phyloP scores from a whole-genome alignment of 805 yeast genomes.

The Lachancea lanzarotensis region DNA sequence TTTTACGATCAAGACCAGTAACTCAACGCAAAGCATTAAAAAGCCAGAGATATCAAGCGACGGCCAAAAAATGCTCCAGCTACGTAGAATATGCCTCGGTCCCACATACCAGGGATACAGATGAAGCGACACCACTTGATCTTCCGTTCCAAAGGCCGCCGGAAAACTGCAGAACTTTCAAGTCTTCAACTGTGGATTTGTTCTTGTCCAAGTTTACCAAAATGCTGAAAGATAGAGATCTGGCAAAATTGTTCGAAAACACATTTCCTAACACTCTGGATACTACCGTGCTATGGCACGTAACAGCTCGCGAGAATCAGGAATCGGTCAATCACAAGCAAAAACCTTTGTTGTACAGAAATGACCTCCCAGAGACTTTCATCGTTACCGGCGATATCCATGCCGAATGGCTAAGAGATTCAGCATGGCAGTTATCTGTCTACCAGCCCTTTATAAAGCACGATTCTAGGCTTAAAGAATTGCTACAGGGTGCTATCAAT shows the following conservation, averaged over 20 bases:
- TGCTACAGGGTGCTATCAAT: constrained; percentile 72
- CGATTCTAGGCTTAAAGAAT: constrained; percentile 43
- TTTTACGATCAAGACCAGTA: background rate
- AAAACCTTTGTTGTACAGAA: constrained; percentile 8
- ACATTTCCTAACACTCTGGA: constrained; percentile 83
- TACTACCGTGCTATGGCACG: constrained; percentile 76
- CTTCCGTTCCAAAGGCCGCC: constrained; percentile 77
- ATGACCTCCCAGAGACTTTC: constrained; percentile 50
- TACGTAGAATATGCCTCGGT: constrained; percentile 54
- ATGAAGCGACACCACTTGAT: constrained; percentile 40
- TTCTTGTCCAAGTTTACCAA: constrained; percentile 46
- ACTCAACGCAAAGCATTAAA: background rate
- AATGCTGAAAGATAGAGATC: constrained; percentile 52
- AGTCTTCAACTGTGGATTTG: constrained; percentile 53
- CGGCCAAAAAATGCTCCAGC: constrained; percentile 42
- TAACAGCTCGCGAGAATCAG: constrained; percentile 15
- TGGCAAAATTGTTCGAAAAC: constrained; percentile 72
- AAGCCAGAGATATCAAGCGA: background rate
- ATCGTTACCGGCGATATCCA: constrained; percentile 89
- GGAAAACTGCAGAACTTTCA: constrained; percentile 64
- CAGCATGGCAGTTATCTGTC: constrained; percentile 74
- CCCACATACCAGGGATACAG: constrained; percentile 51
- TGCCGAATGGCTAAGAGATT: constrained; percentile 89
- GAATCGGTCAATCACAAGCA: constrained; percentile 12
- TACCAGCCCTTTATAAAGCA: constrained; percentile 55